These are phyloP conservation scores for Torulaspora delbrueckii DNA, from an alignment of 805 yeast species.

Conservation along the genomic window DNA sequence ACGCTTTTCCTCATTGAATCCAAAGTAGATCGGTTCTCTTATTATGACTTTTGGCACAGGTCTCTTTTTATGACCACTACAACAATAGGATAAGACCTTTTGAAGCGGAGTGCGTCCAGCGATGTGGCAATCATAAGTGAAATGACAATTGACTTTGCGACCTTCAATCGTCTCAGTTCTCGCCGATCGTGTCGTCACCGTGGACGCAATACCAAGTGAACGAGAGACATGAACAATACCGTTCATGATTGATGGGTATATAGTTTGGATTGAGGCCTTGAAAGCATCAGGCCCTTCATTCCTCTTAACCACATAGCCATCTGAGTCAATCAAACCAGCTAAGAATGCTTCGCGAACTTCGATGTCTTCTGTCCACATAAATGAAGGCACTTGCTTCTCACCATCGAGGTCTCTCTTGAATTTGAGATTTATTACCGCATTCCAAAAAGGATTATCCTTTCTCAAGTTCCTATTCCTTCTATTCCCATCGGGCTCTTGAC, in stretches of 20 bases:
- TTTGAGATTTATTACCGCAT: conserved; percentile 23
- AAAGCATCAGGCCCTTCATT: conserved; percentile 15
- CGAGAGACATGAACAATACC: conserved; percentile 39
- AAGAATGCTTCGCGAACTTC: conserved; percentile 42
- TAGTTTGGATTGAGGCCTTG: conserved; percentile 34
- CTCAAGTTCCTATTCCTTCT: conserved; percentile 17
- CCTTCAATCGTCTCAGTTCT: conserved; percentile 20
- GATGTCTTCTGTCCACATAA: conserved; percentile 36
- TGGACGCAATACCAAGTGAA: conserved; percentile 41
- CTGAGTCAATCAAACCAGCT: conserved; percentile 43
- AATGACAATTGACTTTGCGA: conserved; percentile 24
- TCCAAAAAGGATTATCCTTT: conserved; percentile 34
- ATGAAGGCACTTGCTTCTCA: conserved; percentile 35
- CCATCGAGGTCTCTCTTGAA: conserved; percentile 22
- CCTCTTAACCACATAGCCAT: conserved; percentile 33
- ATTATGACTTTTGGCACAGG: conserved; percentile 10
- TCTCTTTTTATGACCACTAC: conserved; percentile 25
- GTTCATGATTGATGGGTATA: conserved; percentile 32
- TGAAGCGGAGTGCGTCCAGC: conserved; percentile 23
- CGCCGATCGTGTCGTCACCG: conserved; percentile 32
- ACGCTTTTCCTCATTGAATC: conserved; percentile 18
- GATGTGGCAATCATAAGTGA: conserved; percentile 27
- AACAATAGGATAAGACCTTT: conserved; percentile 25
- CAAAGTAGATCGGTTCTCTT: conserved; percentile 24
- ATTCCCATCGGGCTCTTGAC: conserved; percentile 11